Conservation (phyloP, 495 filamentous ascomycete species). For the Tuber magnatum region DNA sequence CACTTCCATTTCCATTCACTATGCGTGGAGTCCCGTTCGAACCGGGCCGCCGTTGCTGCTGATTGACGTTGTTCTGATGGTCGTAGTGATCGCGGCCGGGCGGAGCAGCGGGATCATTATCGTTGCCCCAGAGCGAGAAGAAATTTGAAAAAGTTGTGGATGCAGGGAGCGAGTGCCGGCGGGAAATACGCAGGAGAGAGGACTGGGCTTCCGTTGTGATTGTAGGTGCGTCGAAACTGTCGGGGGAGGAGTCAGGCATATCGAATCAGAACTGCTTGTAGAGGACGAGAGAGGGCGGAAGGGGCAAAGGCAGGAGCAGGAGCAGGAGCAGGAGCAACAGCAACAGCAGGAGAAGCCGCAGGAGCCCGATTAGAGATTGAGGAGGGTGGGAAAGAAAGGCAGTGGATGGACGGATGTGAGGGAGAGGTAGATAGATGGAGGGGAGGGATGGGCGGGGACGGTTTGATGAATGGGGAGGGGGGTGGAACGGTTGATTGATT, state of each 20-base stretch:
- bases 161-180: conserved; percentile 40
- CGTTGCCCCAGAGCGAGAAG: conserved; percentile 34
- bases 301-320: neutral
- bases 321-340: neutral
- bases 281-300: conserved; percentile 8
- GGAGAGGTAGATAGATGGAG: neutral
- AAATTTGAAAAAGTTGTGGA: conserved; percentile 32
- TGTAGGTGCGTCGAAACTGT: conserved; percentile 32
- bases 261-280: conserved; percentile 23
- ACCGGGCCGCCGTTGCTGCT: conserved; percentile 21
- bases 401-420: neutral
- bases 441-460: neutral
- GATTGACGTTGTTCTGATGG: conserved; percentile 13
- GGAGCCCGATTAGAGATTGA: neutral
- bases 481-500: neutral
- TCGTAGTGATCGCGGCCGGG: conserved; percentile 6
- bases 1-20: conserved; percentile 19
- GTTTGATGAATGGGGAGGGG: neutral
- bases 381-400: neutral
- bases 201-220: conserved; percentile 33
- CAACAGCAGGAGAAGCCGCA: conserved; percentile 2
- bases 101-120: conserved; percentile 26
- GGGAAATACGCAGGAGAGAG: conserved; percentile 37
- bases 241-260: conserved; percentile 32
- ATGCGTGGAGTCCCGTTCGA: conserved; percentile 6